phyloP scores from a whole-genome alignment of 2,329 filamentous ascomycete genomes.

The Fragosphaeria purpurea region DNA sequence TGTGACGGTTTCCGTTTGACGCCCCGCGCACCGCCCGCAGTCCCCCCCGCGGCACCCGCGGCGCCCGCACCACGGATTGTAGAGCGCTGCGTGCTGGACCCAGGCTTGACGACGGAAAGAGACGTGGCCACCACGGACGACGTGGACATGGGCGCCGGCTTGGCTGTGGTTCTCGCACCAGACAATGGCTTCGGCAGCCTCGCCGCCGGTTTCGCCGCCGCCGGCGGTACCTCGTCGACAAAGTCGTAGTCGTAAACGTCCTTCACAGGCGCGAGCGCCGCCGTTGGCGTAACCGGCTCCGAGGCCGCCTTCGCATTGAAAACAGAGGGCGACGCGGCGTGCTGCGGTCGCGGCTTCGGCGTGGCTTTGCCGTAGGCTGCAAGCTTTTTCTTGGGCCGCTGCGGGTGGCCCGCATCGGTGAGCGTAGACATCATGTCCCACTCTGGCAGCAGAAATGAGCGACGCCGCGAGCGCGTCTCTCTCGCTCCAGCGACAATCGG shows the following conservation, averaged over 20 bases:
- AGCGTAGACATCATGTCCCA: slow-evolving; percentile 15
- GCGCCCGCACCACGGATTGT: background rate
- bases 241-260: slow-evolving; percentile 15
- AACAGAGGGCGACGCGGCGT: background rate
- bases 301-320: too few relatives aligned
- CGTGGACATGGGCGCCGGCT: background rate
- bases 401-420: slow-evolving; percentile 13
- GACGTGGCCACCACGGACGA: background rate
- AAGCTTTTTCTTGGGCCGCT: slow-evolving; percentile 20
- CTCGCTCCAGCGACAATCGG: too few relatives aligned
- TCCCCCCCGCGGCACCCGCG: background rate
- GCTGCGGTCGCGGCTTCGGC: slow-evolving; percentile 14
- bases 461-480: too few relatives aligned
- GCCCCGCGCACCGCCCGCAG: slow-evolving; percentile 6
- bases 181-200: slow-evolving; percentile 2
- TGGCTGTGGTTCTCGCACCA: background rate
- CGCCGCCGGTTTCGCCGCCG: background rate
- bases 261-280: slow-evolving; percentile 4
- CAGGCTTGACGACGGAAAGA: background rate
- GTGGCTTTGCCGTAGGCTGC: slow-evolving; percentile 21
- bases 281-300: background rate
- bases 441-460: background rate
- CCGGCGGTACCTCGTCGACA: slow-evolving; percentile 9
- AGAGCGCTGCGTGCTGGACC: background rate
- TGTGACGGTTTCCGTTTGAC: slow-evolving; percentile 11